Evolutionary conservation across 2,329 filamentous ascomycete species (phyloP), one percentile per base, ranked within the genome.

Genomic region (Chaetomiaceae sp.): DNA sequence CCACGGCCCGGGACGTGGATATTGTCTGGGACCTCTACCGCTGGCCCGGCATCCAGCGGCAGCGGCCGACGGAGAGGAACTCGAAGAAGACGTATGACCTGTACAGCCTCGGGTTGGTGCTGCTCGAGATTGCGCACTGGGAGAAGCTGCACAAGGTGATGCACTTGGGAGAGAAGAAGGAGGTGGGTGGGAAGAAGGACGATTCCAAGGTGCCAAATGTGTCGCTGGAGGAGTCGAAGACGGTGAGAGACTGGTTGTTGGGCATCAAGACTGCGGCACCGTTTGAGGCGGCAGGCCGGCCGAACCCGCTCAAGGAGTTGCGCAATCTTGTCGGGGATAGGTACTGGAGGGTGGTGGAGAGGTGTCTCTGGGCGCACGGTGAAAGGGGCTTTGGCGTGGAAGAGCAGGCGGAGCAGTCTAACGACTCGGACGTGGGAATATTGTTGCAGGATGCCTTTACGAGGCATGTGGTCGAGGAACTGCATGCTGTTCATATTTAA

Each of bases 51-150:
- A 59, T 62, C n/a, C 60, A 61, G 41, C 50, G 59, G 3, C 27
- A 61, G 43, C 33, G 37, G 13, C 59, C 57, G 1, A 60, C 54
- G 0, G 58, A 62, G 19, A 35, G 57, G 7, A 61, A 59, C 47
- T 62, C 59, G 20, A 49, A 45, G 19, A 62, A 62, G 54, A 62
- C 59, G 30, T 74, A 71, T 50, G 76, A 79, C 55, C 59, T 79
- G 16, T 78, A 78, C 56, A 68, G 68, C 19, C 65, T 79, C 0
- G 76, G 75, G 1, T 58, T 78, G 9, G 61, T 78, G 13, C 56
- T 79, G 21, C 58, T 77, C 4, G 75, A 79, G 56, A 71, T 79
- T n/a, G 74, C 72, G 3, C 67, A 71, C 55, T 78, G 75, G 75
- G 62, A 68, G 51, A 69, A 70, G 1, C 68, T 77, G 31, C 65